Evolutionary conservation across 2,329 filamentous ascomycete species (phyloP).

Genomic region (Xylariaceae sp.): DNA sequence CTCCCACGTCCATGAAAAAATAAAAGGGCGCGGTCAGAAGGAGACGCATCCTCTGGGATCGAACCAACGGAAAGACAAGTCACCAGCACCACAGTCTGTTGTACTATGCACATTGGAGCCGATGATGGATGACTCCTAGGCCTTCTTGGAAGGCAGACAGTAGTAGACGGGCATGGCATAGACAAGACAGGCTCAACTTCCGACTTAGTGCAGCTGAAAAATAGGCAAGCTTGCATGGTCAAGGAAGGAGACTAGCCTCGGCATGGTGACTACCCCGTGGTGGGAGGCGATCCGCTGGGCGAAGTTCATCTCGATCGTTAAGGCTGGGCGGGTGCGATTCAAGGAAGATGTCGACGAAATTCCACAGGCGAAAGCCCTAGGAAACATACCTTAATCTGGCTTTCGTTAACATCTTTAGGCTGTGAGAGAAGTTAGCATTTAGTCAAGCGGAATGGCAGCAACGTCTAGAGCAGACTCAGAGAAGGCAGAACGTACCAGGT

Average conservation of each 20-base stretch:
- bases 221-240: slow-evolving; percentile 20
- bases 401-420: slow-evolving; percentile 94
- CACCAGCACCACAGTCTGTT: slow-evolving; percentile 27
- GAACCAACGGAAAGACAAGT: slow-evolving; percentile 21
- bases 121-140: slow-evolving; percentile 47
- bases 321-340: slow-evolving; percentile 31
- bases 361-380: slow-evolving; percentile 66
- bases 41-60: slow-evolving; percentile 15
- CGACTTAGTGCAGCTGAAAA: slow-evolving; percentile 30
- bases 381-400: slow-evolving; percentile 99
- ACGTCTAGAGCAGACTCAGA: background rate
- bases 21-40: slow-evolving; percentile 15
- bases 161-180: slow-evolving; percentile 44
- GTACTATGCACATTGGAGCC: slow-evolving; percentile 27
- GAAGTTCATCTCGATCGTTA: slow-evolving; percentile 29
- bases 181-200: slow-evolving; percentile 58
- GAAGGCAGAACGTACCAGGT: slow-evolving; percentile 64
- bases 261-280: slow-evolving; percentile 25
- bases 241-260: slow-evolving; percentile 41
- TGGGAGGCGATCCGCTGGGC: slow-evolving; percentile 21
- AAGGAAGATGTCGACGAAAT: slow-evolving; percentile 60
- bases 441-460: slow-evolving; percentile 7
- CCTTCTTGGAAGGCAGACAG: slow-evolving; percentile 36
- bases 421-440: slow-evolving; percentile 36
- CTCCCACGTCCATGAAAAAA: slow-evolving; percentile 25